A percentile compares a stretch with the other conserved stretches of the same genome.
phyloP scores from a whole-genome alignment of 768 basidiomycete genomes.

The Suillus plorans region DNA sequence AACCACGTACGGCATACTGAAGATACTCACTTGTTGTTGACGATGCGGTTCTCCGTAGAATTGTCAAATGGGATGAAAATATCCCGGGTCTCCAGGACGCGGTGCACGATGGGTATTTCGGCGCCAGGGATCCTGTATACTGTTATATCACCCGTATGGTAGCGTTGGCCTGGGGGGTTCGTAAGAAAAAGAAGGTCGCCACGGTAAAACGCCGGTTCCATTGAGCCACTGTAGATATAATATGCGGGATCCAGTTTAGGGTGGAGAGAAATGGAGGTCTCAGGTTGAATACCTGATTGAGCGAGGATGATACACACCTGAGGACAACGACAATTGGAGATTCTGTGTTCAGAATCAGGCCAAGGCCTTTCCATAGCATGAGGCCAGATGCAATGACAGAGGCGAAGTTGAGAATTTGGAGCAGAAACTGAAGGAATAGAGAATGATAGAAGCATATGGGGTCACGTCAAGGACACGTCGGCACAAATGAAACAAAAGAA shows the following conservation, averaged over 20 bases:
- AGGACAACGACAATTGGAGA: conserved; percentile 96
- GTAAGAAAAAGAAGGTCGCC: conserved; percentile 97
- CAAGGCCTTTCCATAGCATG: conserved; percentile 97
- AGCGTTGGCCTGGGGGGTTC: conserved; percentile 71
- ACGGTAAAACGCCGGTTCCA: conserved; percentile 95
- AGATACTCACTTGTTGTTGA: conserved; percentile 26
- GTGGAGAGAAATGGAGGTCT: not conserved
- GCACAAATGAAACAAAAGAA: not conserved
- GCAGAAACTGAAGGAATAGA: conserved; percentile 55
- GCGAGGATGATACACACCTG: conserved; percentile 52
- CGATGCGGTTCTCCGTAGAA: conserved; percentile 17
- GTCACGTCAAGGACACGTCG: not conserved
- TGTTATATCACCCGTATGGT: conserved; percentile 92
- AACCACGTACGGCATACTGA: not conserved
- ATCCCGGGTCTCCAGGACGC: conserved; percentile 90
- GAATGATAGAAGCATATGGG: not conserved
- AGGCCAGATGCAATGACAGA: conserved; percentile 88
- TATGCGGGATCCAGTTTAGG: not conserved
- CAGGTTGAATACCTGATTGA: not conserved
- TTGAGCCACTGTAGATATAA: conserved; percentile 65
- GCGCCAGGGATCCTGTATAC: conserved; percentile 95
- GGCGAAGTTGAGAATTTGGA: conserved; percentile 92
- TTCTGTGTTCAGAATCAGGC: conserved; percentile 89
- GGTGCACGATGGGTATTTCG: conserved; percentile 94
- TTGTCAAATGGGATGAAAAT: conserved; percentile 38